Base-by-base conservation (phyloP, 2,329 filamentous ascomycete genomes). In the Phaeoacremonium minimum region DNA sequence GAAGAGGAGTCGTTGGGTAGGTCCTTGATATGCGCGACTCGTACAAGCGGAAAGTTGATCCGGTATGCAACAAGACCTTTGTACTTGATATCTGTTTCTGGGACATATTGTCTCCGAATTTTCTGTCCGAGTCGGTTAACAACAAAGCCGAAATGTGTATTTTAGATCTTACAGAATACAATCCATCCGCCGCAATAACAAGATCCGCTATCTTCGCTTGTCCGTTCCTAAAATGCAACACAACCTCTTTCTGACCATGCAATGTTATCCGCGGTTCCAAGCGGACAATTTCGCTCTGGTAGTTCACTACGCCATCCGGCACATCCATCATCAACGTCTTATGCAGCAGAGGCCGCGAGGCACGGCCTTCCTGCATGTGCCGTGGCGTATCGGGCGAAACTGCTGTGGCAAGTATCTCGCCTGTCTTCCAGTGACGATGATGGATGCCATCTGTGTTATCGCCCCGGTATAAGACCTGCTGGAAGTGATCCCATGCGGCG, bases 241-340 rank as follows among this genome's bases (percentile, higher is more conserved):
- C 32, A 18, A 28, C 18, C n/a, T 30, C 22, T 7, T 15, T 20
- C 7, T 28, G 22, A 9, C 9, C 22, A 9, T n/a, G 9, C 9
- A 9, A 2, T 26, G 22, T 20, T n/a, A 15, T 17, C 7, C 14
- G 20, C 4, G 18, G 29, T 28, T 35, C 32, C 5, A 42, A 20
- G 11, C 22, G 18, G 12, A 28, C 11, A 9, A 42, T 36, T 18
- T 36, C 31, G 14, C 30, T 32, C 8, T 26, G 20, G 28, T 26
- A 38, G 26, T 35, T 28, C 15, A 42, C 31, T 12, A 36, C 19
- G 9, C 32, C 35, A 8, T 31, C 28, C 3, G 39, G 39, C 28
- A 42, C 35, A 19, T 42, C 35, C 26, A 20, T 33, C 35, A 42
- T 38, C 7, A 42, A 28, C 32, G 33, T 33, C n/a, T 38, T 37